Base-by-base conservation (phyloP, 2,329 filamentous ascomycete species). In the Didymella pomorum region DNA sequence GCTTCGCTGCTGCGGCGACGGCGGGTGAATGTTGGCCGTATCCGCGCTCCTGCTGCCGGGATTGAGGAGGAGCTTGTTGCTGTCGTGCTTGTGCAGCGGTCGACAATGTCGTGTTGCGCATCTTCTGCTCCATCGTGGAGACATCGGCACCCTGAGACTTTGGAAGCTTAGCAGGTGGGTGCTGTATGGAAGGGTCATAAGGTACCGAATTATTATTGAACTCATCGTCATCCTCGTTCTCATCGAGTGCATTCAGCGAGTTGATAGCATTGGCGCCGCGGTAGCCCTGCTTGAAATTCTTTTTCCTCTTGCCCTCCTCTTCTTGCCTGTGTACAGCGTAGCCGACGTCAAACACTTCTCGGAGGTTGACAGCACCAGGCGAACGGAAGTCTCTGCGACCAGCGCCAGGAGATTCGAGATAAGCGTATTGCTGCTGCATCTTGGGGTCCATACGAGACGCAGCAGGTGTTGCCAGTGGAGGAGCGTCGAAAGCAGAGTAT, bases 331-430 rank as follows among this genome's bases (percentile, higher is more conserved):
- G 95, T 9, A 99, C 95, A 9, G 95, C 94, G 71, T 99, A 99
- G n/a, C 92, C 90, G 47, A 99, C 94, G 71, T 99, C 95, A 67
- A 99, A 99, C 2, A 98, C 93, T 78, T 99, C 95, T 59, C 95
- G 92, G 12, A 99, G 82, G 74, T 98, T 98, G 78, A 99, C 89
- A 2, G 92, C 93, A 49, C 93, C 95, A 0, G 95, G 95, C 0
- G 93, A 98, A 57, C 95, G 87, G 87, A 98, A 99, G 76, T 99
- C 95, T 79, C 89, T 88, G 18, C 91, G 88, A 62, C 87, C 88
- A 26, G 90, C 89, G 16, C 83, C 82, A 4, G 86, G 86, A 11
- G 85, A 84, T 61, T 88, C 77, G n/a, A 86, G 75, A 56, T 85
- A 83, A 20, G 80, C 78, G 56, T 82, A 84, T 64, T 81, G 78